Base-by-base conservation (phyloP, 2,329 filamentous ascomycete species). In the Penicillium sp. region DNA sequence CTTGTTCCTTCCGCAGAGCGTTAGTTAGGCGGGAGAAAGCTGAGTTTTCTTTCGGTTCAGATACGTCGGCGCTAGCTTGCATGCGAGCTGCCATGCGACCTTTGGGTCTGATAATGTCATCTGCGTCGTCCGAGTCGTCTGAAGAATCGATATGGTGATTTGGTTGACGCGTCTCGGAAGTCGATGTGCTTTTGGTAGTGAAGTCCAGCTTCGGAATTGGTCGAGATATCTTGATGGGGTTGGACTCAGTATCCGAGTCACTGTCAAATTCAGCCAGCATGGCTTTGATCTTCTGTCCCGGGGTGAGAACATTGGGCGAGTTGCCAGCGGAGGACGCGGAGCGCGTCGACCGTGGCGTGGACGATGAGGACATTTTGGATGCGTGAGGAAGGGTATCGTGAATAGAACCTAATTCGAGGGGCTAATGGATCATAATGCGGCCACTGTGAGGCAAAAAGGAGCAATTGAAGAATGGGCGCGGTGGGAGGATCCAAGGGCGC, bases 51-150 rank as follows among this genome's bases (percentile, higher is more conserved):
- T 45, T 43, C 1, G 28, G 3, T 25, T 29, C 38, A 5, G 44
- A 15, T 10, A 65, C 59, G 32, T 63, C 59, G 10, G 58, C 52
- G 27, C 58, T 51, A 24, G 64, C 77, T 53, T 80, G 77, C 78
- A 89, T 82, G 44, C 81, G 77, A 13, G 84, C 78, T 10, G 84
- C 84, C 57, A 88, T 74, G 45, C 80, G 79, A 23, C 85, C 84
- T 47, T 79, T 78, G 0, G 86, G 86, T 39, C 78, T 68, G 42
- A 79, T 71, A 27, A 70, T 74, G 29, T 78, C 74, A n/a, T 78
- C 76, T 18, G 64, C 61, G n/a, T 65, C 63, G 13, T 61, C 61
- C 0, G 58, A 56, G 24, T 63, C 65, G 15, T 54, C 47, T 6
- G 52, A 51, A 4, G 43, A 40, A 28, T 56, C 46, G 23, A 47